A percentile compares a stretch with the other conserved stretches of the same genome.
Conservation (phyloP, 768 basidiomycete genomes). For the Leccinum variicolor region DNA sequence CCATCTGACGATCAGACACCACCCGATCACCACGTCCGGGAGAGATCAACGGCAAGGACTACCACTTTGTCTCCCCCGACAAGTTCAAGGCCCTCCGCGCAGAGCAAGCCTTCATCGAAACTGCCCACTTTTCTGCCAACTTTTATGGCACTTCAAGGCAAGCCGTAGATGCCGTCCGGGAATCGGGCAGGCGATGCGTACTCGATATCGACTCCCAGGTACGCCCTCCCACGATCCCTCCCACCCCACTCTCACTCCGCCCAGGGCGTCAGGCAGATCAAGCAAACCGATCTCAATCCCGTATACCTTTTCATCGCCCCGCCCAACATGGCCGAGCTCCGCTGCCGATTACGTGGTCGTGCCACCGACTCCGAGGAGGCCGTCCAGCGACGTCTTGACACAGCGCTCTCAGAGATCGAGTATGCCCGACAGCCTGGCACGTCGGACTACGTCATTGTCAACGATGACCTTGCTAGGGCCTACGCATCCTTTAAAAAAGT, state of each 20-base stretch:
- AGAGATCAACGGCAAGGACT: slow-evolving; percentile 79
- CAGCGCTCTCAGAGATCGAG: slow-evolving; percentile 75
- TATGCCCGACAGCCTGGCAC: slow-evolving; percentile 74
- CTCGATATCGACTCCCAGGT: slow-evolving; percentile 96
- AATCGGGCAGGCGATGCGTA: slow-evolving; percentile 77
- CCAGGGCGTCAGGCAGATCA: slow-evolving; percentile 91
- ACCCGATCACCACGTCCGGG: slow-evolving; percentile 82
- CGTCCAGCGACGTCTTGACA: slow-evolving; percentile 70
- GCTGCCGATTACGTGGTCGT: slow-evolving; percentile 66
- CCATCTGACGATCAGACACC: slow-evolving; percentile 56
- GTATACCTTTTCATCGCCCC: slow-evolving; percentile 92
- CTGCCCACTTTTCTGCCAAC: slow-evolving; percentile 91
- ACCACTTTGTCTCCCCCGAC: slow-evolving; percentile 78
- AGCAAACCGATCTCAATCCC: slow-evolving; percentile 75
- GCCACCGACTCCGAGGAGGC: slow-evolving; percentile 81
- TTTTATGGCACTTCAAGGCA: slow-evolving; percentile 88
- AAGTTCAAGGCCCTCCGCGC: slow-evolving; percentile 67
- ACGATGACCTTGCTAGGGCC: slow-evolving; percentile 83
- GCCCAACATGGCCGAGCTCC: slow-evolving; percentile 70
- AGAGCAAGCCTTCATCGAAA: slow-evolving; percentile 83
- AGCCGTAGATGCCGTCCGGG: slow-evolving; percentile 66
- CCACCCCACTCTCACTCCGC: neutral
- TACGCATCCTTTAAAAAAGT: slow-evolving; percentile 74
- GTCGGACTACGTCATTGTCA: slow-evolving; percentile 85
- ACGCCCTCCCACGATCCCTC: neutral